Conservation (phyloP, 257 asterid species). For the Capsicum pubescens region DNA sequence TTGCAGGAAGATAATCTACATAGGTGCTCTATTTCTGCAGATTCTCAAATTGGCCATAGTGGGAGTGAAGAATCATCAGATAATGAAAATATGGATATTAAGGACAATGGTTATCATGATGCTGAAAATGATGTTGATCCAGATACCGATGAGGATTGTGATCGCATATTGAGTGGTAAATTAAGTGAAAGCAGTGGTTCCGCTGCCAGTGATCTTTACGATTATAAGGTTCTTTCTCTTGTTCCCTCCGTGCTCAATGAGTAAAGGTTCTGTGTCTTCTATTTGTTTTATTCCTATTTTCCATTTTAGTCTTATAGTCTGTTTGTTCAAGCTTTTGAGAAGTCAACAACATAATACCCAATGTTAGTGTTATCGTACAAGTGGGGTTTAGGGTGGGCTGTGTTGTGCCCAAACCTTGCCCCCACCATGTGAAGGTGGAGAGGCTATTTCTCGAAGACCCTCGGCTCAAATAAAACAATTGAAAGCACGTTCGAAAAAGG, state of each 20-base stretch:
- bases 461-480: too few relatives aligned
- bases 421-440: not conserved
- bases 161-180: slow-evolving; percentile 84
- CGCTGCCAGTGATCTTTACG: slow-evolving; percentile 86
- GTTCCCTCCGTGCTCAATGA: not conserved
- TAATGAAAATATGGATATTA: slow-evolving; percentile 62
- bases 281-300: not conserved
- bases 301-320: not conserved
- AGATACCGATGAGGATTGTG: slow-evolving; percentile 72
- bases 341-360: not conserved
- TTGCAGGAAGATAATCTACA: slow-evolving; percentile 74
- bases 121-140: slow-evolving; percentile 84
- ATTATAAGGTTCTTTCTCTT: slow-evolving; percentile 67
- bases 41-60: slow-evolving; percentile 74
- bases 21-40: slow-evolving; percentile 83
- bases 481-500: too few relatives aligned
- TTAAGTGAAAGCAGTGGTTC: slow-evolving; percentile 92
- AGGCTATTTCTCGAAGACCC: not conserved
- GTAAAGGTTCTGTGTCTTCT: not conserved
- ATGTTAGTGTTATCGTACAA: not conserved
- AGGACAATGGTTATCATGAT: slow-evolving; percentile 83
- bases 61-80: slow-evolving; percentile 80
- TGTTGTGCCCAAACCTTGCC: not conserved
- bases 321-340: not conserved
- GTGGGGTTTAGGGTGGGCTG: not conserved